phyloP scores from a whole-genome alignment of 1,284 basidiomycete species.

The Moesziomyces parantarcticus region DNA sequence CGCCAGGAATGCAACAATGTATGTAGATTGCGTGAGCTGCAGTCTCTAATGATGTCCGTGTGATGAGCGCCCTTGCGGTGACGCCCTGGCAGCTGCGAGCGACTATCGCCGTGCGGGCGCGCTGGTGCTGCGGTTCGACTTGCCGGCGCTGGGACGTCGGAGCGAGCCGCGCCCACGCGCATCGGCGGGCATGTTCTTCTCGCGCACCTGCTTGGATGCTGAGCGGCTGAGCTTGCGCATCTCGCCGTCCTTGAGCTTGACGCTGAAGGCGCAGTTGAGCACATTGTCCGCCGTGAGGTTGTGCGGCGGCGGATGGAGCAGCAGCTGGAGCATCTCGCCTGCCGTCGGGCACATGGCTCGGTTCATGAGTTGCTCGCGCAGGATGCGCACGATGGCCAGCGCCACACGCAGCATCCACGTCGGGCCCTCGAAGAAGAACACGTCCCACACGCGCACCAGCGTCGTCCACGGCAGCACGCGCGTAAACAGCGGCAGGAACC shows the following conservation, averaged over 20 bases:
- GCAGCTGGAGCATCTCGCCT: constrained; percentile 72
- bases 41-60: too few species aligned
- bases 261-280: constrained; percentile 74
- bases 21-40: too few species aligned
- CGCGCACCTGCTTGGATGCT: constrained; percentile 58
- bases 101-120: constrained; percentile 22
- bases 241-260: constrained; percentile 85
- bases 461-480: constrained; percentile 81
- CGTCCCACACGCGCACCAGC: constrained; percentile 83
- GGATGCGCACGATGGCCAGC: constrained; percentile 77
- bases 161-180: constrained; percentile 16
- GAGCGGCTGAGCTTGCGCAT: constrained; percentile 74
- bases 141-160: constrained; percentile 3
- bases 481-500: constrained; percentile 74
- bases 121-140: constrained; percentile 29
- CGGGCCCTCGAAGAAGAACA: constrained; percentile 80
- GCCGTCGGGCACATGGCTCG: constrained; percentile 70
- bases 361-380: constrained; percentile 72
- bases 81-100: too few species aligned
- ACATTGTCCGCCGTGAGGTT: constrained; percentile 70
- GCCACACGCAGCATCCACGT: constrained; percentile 83
- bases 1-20: too few species aligned
- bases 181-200: constrained; percentile 38
- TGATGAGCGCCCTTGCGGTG: too few species aligned
- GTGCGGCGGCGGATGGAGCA: constrained; percentile 71